Evolutionary conservation across 1,139 yeast species (phyloP).

Genomic region (Geotrichum cucujoidarum): DNA sequence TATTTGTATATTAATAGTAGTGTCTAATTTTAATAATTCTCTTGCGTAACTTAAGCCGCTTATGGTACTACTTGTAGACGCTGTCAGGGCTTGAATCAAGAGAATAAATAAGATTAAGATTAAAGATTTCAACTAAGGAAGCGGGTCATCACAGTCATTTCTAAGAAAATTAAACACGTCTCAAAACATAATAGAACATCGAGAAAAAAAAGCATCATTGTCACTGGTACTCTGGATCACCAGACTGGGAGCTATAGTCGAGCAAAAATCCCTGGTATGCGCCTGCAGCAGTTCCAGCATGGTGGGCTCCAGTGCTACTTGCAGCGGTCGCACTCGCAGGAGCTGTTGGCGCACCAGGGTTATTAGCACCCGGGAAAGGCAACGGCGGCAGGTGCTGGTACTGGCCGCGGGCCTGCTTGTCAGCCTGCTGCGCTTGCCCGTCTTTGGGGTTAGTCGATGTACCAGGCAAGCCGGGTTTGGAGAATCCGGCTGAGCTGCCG

Average conservation of each 20-base stretch:
- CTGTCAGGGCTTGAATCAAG: too few species aligned
- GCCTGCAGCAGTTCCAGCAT: neutral
- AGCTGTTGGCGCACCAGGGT: too few species aligned
- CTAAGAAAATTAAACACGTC: neutral
- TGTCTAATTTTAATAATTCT: neutral
- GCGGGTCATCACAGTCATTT: neutral
- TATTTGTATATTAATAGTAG: neutral
- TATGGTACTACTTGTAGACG: too few species aligned
- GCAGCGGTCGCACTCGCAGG: neutral
- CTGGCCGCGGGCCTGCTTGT: constrained; percentile 4
- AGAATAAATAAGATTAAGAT: too few species aligned
- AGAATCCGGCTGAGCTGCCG: neutral
- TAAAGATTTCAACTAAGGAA: too few species aligned
- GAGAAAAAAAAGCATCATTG: too few species aligned
- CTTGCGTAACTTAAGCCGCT: neutral
- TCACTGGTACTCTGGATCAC: constrained; percentile 1
- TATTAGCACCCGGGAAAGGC: neutral
- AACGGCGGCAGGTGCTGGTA: constrained; percentile 5
- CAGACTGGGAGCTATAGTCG: constrained; percentile 2
- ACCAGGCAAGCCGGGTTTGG: neutral
- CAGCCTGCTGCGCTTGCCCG: too few species aligned
- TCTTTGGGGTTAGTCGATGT: too few species aligned
- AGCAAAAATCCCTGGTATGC: constrained; percentile 1
- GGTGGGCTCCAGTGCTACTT: neutral
- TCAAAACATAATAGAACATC: neutral